These are phyloP conservation scores for Davidsoniella australis DNA, from an alignment of 2,329 filamentous ascomycete genomes.

Conservation along the genomic window DNA sequence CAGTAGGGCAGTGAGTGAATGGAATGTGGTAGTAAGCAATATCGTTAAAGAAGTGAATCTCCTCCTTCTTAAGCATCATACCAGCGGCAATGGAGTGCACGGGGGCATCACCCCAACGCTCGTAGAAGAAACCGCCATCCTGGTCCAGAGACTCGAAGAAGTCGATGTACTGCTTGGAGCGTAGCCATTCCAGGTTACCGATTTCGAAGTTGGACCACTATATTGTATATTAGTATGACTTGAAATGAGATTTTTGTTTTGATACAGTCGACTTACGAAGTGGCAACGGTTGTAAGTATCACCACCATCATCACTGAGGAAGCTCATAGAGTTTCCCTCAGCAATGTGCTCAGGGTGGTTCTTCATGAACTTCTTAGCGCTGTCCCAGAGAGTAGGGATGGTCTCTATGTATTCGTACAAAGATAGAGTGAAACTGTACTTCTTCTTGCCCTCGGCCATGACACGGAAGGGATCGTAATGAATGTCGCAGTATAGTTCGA, in stretches of 20 bases:
- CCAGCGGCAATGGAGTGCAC: conserved; percentile 93
- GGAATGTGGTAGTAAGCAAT: conserved; percentile 97
- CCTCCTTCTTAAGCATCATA: conserved; percentile 74
- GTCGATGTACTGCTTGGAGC: conserved; percentile 74
- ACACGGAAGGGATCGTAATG: conserved; percentile 91
- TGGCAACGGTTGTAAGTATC: conserved; percentile 94
- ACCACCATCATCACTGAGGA: conserved; percentile 80
- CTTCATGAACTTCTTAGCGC: conserved; percentile 84
- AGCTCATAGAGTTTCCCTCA: conserved; percentile 71
- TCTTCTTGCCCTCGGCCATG: conserved; percentile 93
- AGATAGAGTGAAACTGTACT: conserved; percentile 93
- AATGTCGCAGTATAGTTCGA: conserved; percentile 92
- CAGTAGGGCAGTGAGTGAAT: conserved; percentile 93
- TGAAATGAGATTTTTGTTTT: not conserved
- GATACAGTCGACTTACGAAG: conserved; percentile 49
- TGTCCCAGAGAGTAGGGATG: conserved; percentile 91
- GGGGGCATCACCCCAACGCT: conserved; percentile 93
- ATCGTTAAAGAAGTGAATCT: conserved; percentile 98
- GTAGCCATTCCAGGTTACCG: conserved; percentile 83
- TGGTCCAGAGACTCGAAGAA: conserved; percentile 78
- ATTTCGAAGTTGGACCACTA: conserved; percentile 99
- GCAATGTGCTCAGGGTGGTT: conserved; percentile 77
- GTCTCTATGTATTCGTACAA: conserved; percentile 94
- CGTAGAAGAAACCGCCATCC: conserved; percentile 96
- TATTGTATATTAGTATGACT: conserved; percentile 20